Evolutionary conservation across 805 yeast genomes (phyloP).

Genomic region (Kockiozyma suomiensis): DNA sequence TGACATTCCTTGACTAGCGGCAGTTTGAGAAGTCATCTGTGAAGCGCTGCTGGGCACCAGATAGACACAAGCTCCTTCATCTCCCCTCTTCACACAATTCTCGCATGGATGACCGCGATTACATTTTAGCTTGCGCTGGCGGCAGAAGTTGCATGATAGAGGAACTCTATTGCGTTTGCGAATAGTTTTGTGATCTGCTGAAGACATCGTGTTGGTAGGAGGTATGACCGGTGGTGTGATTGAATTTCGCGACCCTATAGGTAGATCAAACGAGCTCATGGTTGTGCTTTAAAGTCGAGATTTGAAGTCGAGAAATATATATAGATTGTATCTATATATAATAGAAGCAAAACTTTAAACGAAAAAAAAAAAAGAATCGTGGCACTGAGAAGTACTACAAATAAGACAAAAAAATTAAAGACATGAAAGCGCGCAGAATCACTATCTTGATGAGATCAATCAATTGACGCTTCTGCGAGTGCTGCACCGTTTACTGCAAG

Average conservation of each 20-base stretch:
- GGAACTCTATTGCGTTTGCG: slow-evolving; percentile 40
- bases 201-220: background rate
- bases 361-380: background rate
- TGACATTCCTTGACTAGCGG: slow-evolving; percentile 13
- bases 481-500: background rate
- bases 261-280: slow-evolving; percentile 1
- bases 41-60: slow-evolving; percentile 18
- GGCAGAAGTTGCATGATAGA: slow-evolving; percentile 41
- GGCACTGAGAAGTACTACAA: background rate
- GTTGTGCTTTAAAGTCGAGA: no score
- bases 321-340: no score
- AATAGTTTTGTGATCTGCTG: slow-evolving; percentile 29
- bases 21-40: slow-evolving; percentile 8
- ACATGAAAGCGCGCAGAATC: background rate
- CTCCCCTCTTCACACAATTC: slow-evolving; percentile 39
- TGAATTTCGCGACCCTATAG: background rate
- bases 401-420: background rate
- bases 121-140: slow-evolving; percentile 43
- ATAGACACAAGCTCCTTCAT: slow-evolving; percentile 30
- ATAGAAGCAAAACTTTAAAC: no score
- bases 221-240: slow-evolving; percentile 8
- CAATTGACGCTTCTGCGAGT: background rate
- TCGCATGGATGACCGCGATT: slow-evolving; percentile 43
- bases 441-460: background rate
- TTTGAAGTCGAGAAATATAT: no score